Conservation (phyloP, 2,329 filamentous ascomycete species). For the Colletotrichum siamense region DNA sequence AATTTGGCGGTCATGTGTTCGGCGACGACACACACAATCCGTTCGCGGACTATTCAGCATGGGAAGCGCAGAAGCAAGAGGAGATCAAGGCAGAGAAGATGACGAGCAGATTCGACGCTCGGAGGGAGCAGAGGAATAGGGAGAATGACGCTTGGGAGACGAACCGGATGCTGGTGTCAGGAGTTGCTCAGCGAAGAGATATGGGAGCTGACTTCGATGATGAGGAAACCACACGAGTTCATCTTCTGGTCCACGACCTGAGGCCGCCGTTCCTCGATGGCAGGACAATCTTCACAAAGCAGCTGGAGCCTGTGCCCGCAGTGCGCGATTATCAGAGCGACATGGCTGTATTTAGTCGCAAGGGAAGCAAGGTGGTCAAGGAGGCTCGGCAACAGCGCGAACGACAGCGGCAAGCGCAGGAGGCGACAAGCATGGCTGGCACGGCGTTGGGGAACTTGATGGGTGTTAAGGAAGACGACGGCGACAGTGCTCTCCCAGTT, state of each 20-base stretch:
- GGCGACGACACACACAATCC: constrained; percentile 94
- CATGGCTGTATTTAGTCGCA: constrained; percentile 97
- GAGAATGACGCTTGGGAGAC: constrained; percentile 99
- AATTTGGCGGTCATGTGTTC: constrained; percentile 80
- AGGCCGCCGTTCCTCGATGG: constrained; percentile 95
- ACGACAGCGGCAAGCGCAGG: constrained; percentile 90
- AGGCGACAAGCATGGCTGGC: constrained; percentile 91
- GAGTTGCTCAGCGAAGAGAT: constrained; percentile 88
- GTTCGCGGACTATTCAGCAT: constrained; percentile 78
- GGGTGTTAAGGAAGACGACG: constrained; percentile 91
- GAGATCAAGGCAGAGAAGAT: constrained; percentile 81
- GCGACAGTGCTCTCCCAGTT: constrained; percentile 84
- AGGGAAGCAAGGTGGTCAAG: constrained; percentile 91
- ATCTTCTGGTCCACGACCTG: constrained; percentile 91
- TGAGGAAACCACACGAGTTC: constrained; percentile 86
- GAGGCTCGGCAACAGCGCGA: constrained; percentile 92
- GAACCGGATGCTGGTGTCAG: constrained; percentile 96
- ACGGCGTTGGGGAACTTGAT: constrained; percentile 94
- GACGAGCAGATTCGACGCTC: constrained; percentile 69
- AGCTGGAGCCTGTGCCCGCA: constrained; percentile 91
- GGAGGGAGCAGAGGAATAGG: constrained; percentile 84
- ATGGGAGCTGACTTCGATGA: constrained; percentile 87
- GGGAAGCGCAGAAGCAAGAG: constrained; percentile 76
- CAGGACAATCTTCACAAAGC: constrained; percentile 95
- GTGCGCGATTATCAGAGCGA: constrained; percentile 95